Evolutionary conservation across 2,329 filamentous ascomycete genomes (phyloP).

Genomic region (Cercospora janseana): DNA sequence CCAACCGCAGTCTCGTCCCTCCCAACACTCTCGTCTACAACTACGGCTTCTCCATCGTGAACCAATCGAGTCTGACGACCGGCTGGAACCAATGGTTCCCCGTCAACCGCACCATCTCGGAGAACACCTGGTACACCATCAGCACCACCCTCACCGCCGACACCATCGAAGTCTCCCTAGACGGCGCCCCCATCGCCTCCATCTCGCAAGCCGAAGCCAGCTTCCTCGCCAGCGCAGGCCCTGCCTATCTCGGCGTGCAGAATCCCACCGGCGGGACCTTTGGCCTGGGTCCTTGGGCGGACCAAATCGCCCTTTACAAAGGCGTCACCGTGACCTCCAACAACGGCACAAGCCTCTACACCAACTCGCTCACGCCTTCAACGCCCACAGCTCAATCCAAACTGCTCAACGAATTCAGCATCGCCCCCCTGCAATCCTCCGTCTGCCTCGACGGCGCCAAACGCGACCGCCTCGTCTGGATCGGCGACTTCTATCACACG

Average conservation of each 20-base stretch:
- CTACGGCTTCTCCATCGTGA: conserved; percentile 40
- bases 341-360: conserved; percentile 39
- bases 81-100: conserved; percentile 33
- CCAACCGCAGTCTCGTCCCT: conserved; percentile 38
- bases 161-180: conserved; percentile 36
- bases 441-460: conserved; percentile 47
- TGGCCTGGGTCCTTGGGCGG: conserved; percentile 45
- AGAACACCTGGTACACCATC: conserved; percentile 42
- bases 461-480: conserved; percentile 45
- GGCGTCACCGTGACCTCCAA: conserved; percentile 36
- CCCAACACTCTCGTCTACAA: conserved; percentile 40
- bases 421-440: conserved; percentile 37
- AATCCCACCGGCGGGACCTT: conserved; percentile 35
- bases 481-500: conserved; percentile 47
- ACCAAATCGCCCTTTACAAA: conserved; percentile 41
- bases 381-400: conserved; percentile 30
- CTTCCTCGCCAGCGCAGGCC: conserved; percentile 16
- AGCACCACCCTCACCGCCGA: conserved; percentile 36
- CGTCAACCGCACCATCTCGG: conserved; percentile 33
- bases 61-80: conserved; percentile 38
- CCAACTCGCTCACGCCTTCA: conserved; percentile 32
- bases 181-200: conserved; percentile 26
- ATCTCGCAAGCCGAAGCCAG: conserved; percentile 27
- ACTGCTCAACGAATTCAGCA: conserved; percentile 47
- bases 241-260: neutral